These are phyloP conservation scores for Coelastrella sp. DNA, from an alignment of 139 green algal genomes.

Conservation along the genomic window DNA sequence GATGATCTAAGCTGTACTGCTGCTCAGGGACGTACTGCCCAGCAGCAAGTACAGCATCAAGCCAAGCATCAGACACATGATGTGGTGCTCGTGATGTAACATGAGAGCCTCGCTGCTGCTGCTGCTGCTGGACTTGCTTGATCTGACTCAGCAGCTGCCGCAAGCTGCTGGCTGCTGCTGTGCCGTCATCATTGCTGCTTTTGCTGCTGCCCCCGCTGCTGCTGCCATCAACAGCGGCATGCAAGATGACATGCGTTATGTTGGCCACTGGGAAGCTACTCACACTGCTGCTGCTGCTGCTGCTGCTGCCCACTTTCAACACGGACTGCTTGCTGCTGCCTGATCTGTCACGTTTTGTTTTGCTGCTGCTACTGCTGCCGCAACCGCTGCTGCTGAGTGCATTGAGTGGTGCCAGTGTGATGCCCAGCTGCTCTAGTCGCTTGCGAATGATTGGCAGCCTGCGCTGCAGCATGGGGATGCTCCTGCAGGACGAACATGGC, in stretches of 20 bases:
- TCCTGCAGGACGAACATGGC: too few species aligned
- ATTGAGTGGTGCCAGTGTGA: neutral
- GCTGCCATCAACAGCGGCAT: neutral
- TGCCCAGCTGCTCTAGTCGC: slow-evolving; percentile 13
- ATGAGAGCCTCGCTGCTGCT: neutral
- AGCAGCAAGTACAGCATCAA: slow-evolving; percentile 15
- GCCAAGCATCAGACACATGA: slow-evolving; percentile 27
- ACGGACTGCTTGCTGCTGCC: too few species aligned
- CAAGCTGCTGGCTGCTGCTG: neutral
- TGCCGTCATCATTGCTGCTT: too few species aligned
- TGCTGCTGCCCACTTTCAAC: too few species aligned
- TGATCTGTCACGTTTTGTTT: too few species aligned
- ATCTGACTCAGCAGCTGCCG: neutral
- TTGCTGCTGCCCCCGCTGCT: slow-evolving; percentile 8
- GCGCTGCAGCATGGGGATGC: slow-evolving; percentile 16
- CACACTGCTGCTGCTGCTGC: slow-evolving; percentile 9
- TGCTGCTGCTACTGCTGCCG: neutral
- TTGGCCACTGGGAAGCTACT: neutral
- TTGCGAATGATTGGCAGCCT: neutral
- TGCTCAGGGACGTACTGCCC: slow-evolving; percentile 27
- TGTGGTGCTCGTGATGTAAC: neutral
- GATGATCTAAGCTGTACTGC: slow-evolving; percentile 10
- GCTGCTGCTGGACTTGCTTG: neutral
- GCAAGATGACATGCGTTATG: slow-evolving; percentile 21
- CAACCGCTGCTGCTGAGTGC: neutral